Evolutionary conservation across 2,329 filamentous ascomycete species (phyloP), one percentile per base, ranked within the genome.

Genomic region (Aspergillus niger): DNA sequence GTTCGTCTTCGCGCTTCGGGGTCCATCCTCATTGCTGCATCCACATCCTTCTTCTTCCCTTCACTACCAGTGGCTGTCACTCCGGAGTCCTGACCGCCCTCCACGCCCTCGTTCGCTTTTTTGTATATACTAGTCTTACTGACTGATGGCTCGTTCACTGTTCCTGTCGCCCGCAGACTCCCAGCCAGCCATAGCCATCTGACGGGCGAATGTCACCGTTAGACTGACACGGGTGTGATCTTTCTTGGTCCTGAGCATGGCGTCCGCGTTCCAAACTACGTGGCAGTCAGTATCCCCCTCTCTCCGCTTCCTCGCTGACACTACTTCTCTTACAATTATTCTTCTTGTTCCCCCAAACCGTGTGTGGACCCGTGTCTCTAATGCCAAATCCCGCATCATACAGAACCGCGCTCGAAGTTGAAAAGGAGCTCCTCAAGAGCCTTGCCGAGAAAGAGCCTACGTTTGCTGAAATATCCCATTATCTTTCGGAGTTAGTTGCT

Each of bases 121-220:
- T 49, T 63, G 58, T 58, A 65, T 58, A 68, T 66, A 67, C 48
- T 67, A 72, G 22, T 50, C 26, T 50, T 50, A 55, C 53, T 55
- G 30, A 55, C 75, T 78, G 77, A 85, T 86, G 84, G 84, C 84
- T 83, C 76, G 79, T 79, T 78, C 76, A 79, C 77, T 78, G 74
- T 74, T 76, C 73, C 71, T 73, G 76, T 75, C 73, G 74, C 75
- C 76, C 77, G 71, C 76, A 74, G 76, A 80, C 72, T 77, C 79
- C 72, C 78, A 80, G 78, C 80, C 80, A 78, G 80, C 80, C 74
- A 82, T 82, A 78, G 79, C 80, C 74, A 84, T 85, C 77, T 87
- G 85, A 85, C 83, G 79, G 72, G 79, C 75, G 75, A 78, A 74
- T 36, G 77, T 77, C 75, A 79, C 81, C 81, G 80, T 80, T 81